Conservation (phyloP, 257 asterid species). For the Cruciata laevipes region DNA sequence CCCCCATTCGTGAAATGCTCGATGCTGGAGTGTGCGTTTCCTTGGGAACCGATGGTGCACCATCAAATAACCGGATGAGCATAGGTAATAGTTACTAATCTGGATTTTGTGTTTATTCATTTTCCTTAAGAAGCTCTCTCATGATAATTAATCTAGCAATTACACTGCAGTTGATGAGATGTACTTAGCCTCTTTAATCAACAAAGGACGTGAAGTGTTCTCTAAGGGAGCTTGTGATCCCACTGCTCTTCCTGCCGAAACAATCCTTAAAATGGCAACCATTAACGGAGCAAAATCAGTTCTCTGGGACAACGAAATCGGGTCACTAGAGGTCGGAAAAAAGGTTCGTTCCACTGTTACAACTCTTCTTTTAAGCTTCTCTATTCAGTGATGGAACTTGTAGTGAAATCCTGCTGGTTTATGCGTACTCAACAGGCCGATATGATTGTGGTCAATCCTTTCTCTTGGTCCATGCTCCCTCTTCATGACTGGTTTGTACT, state of each 20-base stretch:
- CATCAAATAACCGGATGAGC: conserved; percentile 83
- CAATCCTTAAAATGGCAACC: conserved; percentile 68
- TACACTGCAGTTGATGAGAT: conserved; percentile 63
- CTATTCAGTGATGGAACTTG: not conserved
- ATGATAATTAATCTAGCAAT: not conserved
- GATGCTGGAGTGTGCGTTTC: conserved; percentile 73
- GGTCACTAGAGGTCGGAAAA: conserved; percentile 73
- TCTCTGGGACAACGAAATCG: conserved; percentile 74
- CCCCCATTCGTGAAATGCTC: conserved; percentile 69
- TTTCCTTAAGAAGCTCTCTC: not conserved
- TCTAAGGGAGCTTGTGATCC: conserved; percentile 55
- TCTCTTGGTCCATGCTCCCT: conserved; percentile 71
- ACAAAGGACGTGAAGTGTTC: conserved; percentile 71
- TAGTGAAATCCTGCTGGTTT: not conserved
- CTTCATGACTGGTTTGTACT: conserved; percentile 53
- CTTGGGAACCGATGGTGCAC: conserved; percentile 83
- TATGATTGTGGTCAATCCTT: conserved; percentile 55
- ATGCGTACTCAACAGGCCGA: conserved; percentile 49
- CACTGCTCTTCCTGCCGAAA: conserved; percentile 69
- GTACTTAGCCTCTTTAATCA: conserved; percentile 81
- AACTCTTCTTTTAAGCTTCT: not conserved
- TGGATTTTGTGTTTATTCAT: not conserved
- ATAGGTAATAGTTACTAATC: conserved; percentile 34
- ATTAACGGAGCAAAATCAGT: conserved; percentile 62
- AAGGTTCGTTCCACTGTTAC: conserved; percentile 33